phyloP scores from a whole-genome alignment of 225 moss, liverwort and hornwort species.

The Pseudoscleropodium purum region DNA sequence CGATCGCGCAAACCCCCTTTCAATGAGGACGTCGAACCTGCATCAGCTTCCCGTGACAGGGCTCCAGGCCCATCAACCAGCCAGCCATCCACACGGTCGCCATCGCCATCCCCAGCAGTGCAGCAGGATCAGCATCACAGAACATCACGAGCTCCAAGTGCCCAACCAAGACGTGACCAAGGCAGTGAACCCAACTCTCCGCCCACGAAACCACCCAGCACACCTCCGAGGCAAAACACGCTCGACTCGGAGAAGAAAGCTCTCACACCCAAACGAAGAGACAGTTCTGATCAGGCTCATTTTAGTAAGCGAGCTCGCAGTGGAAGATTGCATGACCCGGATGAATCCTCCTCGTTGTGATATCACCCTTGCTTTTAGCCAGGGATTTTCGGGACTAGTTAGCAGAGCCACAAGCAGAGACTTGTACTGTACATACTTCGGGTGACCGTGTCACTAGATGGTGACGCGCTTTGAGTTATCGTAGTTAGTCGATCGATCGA shows the following conservation, averaged over 20 bases:
- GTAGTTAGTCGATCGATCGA: background rate
- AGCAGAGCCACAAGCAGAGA: background rate
- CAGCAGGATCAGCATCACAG: background rate
- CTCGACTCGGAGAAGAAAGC: constrained; percentile 8
- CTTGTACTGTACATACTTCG: constrained; percentile 8
- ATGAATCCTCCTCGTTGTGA: constrained; percentile 1
- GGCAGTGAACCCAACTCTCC: constrained; percentile 29
- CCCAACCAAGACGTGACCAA: background rate
- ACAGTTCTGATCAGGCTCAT: background rate
- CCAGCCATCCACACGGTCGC: constrained; percentile 11
- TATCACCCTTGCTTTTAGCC: background rate
- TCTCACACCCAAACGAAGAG: constrained; percentile 3
- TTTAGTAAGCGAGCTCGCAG: background rate
- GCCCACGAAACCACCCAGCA: constrained; percentile 20
- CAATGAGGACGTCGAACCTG: constrained; percentile 9
- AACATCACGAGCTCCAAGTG: background rate
- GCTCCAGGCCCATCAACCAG: constrained; percentile 8
- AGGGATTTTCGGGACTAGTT: background rate
- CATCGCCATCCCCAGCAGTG: background rate
- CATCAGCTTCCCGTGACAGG: constrained; percentile 10
- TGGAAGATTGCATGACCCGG: background rate
- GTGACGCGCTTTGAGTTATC: background rate
- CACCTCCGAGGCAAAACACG: constrained; percentile 15
- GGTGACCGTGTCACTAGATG: background rate
- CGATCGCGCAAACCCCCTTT: constrained; percentile 24